These are phyloP conservation scores for Chalaropsis thielavioides DNA, from an alignment of 2,329 filamentous ascomycete species.

Conservation along the genomic window DNA sequence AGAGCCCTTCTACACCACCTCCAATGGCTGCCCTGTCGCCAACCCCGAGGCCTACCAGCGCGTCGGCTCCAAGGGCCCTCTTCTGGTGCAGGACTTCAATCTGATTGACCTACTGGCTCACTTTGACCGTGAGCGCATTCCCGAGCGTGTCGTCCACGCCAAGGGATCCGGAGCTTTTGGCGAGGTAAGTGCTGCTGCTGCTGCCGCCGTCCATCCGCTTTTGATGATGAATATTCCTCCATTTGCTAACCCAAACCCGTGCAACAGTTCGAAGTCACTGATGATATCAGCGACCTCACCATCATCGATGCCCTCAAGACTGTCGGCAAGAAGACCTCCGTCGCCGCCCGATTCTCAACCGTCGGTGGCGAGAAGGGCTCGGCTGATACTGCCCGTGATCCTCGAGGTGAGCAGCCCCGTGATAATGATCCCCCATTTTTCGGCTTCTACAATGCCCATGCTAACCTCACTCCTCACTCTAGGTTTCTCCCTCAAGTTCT, in stretches of 20 bases:
- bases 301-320: slow-evolving; percentile 39
- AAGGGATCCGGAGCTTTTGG: slow-evolving; percentile 44
- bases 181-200: slow-evolving; percentile 20
- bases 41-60: slow-evolving; percentile 36
- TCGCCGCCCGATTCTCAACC: slow-evolving; percentile 57
- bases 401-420: slow-evolving; percentile 34
- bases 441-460: too few species aligned
- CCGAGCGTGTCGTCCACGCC: slow-evolving; percentile 43
- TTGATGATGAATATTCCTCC: background rate
- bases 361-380: slow-evolving; percentile 61
- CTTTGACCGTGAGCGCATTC: slow-evolving; percentile 38
- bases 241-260: background rate
- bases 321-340: slow-evolving; percentile 53
- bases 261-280: slow-evolving; percentile 30
- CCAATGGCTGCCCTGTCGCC: slow-evolving; percentile 43
- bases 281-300: slow-evolving; percentile 39
- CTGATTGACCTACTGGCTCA: slow-evolving; percentile 46
- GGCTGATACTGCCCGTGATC: slow-evolving; percentile 56
- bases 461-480: background rate
- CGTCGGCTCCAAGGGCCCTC: slow-evolving; percentile 33
- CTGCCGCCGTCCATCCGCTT: too few species aligned
- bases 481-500: slow-evolving; percentile 57
- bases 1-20: slow-evolving; percentile 43
- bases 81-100: slow-evolving; percentile 31
- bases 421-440: too few species aligned